Base-by-base conservation (phyloP, 2,329 filamentous ascomycete genomes). In the Exophiala viscosa region DNA sequence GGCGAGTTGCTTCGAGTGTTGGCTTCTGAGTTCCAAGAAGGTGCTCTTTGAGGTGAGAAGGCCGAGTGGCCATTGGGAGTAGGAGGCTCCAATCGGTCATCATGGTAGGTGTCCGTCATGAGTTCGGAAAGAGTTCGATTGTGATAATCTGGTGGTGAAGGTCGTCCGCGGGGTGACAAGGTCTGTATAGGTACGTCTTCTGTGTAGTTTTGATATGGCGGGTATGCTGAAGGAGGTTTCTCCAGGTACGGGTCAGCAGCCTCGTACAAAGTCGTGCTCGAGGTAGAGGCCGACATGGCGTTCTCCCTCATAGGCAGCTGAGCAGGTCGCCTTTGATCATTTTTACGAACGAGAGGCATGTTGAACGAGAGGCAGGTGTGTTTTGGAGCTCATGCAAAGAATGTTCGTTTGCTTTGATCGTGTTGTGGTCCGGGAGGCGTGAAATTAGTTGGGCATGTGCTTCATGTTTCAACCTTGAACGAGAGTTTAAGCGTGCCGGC, bases 1-100 rank as follows among this genome's bases (percentile, higher is more conserved):
- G 66, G 65, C 1, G 63, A 62, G 23, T 62, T 63, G 33, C 46
- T 66, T 56, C 35, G 58, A n/a, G 44, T 58, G 52, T 57, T 46
- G 15, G 48, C 53, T 45, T 47, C 48, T 15, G 52, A 57, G 34
- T 28, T 28, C 23, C 49, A 52, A 18, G 52, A 54, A 20, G 60
- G 59, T 28, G 45, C 38, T 40, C 55, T 45, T 48, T 54, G 34
- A 15, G 59, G 59, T 17, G 54, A 54, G 49, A 60, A 60, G 6
- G 50, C 42, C n/a, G 56, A 53, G 15, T 43, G 53, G 33, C 33
- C 33, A 13, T 42, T 46, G 48, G 15, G 11, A 32, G 33, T 46
- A 1, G 56, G 44, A 14, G 45, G 33, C n/a, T 51, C 46, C n/a
- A 57, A 36, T 11, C 51, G 48, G 47, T 48, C 55, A 42, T 50